These are phyloP conservation scores for Colletotrichum sojae DNA, from an alignment of 2,329 filamentous ascomycete species.

Conservation along the genomic window DNA sequence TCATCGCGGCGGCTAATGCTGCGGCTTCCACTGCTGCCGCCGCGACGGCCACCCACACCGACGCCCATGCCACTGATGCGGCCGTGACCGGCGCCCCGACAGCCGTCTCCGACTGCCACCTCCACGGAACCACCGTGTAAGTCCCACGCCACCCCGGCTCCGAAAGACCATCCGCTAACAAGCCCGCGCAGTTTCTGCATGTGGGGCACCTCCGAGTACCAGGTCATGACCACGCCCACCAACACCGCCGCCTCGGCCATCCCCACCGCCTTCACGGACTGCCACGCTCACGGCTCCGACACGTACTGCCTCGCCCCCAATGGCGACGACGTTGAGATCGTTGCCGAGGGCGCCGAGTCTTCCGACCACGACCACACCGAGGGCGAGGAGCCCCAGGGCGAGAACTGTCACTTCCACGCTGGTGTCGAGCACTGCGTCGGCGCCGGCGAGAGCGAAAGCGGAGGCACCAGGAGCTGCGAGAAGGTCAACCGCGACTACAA, in stretches of 20 bases:
- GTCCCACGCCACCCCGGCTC: conserved; percentile 32
- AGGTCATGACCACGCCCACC: conserved; percentile 63
- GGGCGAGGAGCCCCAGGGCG: conserved; percentile 47
- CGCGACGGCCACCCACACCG: conserved; percentile 19
- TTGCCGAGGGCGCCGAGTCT: conserved; percentile 52
- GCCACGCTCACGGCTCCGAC: conserved; percentile 71
- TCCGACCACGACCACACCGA: conserved; percentile 43
- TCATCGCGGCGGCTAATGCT: conserved; percentile 50
- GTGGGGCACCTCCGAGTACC: conserved; percentile 58
- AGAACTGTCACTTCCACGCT: conserved; percentile 80
- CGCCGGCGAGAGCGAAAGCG: conserved; percentile 56
- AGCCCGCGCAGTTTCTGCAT: conserved; percentile 57
- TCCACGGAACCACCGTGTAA: conserved; percentile 58
- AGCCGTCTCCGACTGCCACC: conserved; percentile 58
- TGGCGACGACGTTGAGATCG: conserved; percentile 73
- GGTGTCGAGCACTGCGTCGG: conserved; percentile 72
- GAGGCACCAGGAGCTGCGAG: conserved; percentile 58
- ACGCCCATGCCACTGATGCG: background rate
- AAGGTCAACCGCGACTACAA: conserved; percentile 71
- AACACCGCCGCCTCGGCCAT: conserved; percentile 63
- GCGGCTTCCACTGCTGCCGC: conserved; percentile 38
- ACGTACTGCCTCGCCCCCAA: conserved; percentile 74
- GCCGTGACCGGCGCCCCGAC: conserved; percentile 46
- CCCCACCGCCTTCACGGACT: conserved; percentile 74
- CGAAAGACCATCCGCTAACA: conserved; percentile 18